Evolutionary conservation across 139 green algal genomes (phyloP).

Genomic region (Chlamydomonas schloesseri): DNA sequence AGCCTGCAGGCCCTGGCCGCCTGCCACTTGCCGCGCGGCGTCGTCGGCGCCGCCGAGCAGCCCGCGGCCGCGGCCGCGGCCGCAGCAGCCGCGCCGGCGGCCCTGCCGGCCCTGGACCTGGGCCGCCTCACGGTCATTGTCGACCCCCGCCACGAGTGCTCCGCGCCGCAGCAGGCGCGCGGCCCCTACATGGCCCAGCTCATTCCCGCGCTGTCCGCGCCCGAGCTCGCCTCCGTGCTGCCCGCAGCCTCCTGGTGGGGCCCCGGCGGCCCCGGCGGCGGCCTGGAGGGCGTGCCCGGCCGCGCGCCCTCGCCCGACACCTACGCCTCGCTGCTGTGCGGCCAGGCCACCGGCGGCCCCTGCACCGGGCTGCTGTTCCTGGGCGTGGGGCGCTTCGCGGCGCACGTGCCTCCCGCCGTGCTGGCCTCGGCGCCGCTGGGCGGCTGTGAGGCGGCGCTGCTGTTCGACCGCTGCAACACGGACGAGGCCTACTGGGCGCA

Average conservation of each 20-base stretch:
- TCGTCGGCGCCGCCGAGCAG: no score
- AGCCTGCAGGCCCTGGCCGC: slow-evolving; percentile 48
- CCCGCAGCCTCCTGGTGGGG: slow-evolving; percentile 1
- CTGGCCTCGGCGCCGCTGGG: slow-evolving; percentile 50
- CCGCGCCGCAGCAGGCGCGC: slow-evolving; percentile 18
- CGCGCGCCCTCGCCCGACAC: slow-evolving; percentile 21
- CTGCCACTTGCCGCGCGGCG: neutral
- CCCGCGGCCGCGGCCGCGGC: neutral
- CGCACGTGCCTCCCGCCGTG: slow-evolving; percentile 31
- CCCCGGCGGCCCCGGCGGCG: neutral
- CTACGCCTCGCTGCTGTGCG: neutral
- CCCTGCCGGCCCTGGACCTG: slow-evolving; percentile 47
- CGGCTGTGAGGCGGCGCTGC: slow-evolving; percentile 45
- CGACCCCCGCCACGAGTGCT: slow-evolving; percentile 57
- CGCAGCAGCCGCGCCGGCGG: neutral
- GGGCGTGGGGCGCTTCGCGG: slow-evolving; percentile 52
- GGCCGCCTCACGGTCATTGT: slow-evolving; percentile 49
- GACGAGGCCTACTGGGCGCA: slow-evolving; percentile 53
- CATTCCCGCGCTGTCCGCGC: slow-evolving; percentile 9
- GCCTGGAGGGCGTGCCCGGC: neutral
- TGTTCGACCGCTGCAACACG: slow-evolving; percentile 63
- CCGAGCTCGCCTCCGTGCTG: slow-evolving; percentile 6
- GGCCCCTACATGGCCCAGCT: slow-evolving; percentile 38
- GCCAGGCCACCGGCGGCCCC: no score
- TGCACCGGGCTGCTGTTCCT: slow-evolving; percentile 49